Base-by-base conservation (phyloP, 1,284 basidiomycete species). In the Naganishia sp. region DNA sequence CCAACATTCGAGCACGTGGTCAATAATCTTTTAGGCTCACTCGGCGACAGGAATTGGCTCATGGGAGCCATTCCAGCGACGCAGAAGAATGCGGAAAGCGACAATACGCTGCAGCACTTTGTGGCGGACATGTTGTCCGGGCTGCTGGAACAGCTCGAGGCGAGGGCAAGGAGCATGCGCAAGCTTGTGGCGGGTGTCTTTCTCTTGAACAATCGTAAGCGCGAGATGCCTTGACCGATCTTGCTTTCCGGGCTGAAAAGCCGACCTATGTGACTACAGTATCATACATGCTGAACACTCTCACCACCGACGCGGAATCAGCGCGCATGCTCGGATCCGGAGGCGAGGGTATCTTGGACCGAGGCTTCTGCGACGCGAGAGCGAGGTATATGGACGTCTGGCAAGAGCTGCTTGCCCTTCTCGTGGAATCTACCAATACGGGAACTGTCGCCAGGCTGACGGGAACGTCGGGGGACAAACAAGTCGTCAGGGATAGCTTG, bases 41-140 rank as follows among this genome's bases (percentile, higher is more conserved):
- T 77, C 31, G 75, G 72, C 5, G 79, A 81, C 65, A 72, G 80
- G 45, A 78, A 77, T 62, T 81, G 80, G 80, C 73, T 81, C 56
- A 81, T 81, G 80, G 80, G 80, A 41, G 71, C 73, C 31, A 73
- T 75, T 23, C 67, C 73, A 3, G 73, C 75, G 1, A 74, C 72
- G 10, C 65, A 57, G 2, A 43, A 49, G 32, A 39, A 32, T 10
- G 69, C 60, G 4, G 76, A 75, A 17, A 78, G 77, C 45, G 80
- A 77, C 10, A 78, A 76, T 11, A 67, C 76, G 21, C 68, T 80
- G 49, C 76, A 77, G 63, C 75, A 80, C 35, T 81, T 74, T 66
- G 75, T 78, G 25, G 76, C 77, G 5, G 79, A 81, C 56, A 73
- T 80, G 3, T 68, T 78, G 13, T 77, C 77, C 9, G 77, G 78